Percentiles rank a stretch among this genome's conserved stretches.
Evolutionary conservation across 2,329 filamentous ascomycete genomes (phyloP).

Genomic region (Calonectria henricotiae): DNA sequence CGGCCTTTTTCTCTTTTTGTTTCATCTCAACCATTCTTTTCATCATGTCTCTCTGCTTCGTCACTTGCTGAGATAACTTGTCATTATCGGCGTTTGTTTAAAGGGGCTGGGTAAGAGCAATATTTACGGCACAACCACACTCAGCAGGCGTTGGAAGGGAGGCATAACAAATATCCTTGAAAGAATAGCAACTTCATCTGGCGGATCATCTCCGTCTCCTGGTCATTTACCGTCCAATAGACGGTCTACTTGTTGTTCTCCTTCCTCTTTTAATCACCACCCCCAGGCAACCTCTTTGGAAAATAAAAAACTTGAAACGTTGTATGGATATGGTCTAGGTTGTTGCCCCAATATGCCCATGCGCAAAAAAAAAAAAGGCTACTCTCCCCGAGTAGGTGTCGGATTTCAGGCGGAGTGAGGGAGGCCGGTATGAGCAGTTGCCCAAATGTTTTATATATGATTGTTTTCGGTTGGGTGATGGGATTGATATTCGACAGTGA

Average conservation of each 20-base stretch:
- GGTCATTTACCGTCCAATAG: neutral
- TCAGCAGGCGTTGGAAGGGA: slow-evolving; percentile 26
- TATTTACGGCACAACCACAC: slow-evolving; percentile 29
- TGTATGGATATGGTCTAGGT: slow-evolving; percentile 40
- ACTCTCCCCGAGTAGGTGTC: neutral
- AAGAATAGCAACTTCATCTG: slow-evolving; percentile 19
- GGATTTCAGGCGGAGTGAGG: neutral
- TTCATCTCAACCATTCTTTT: slow-evolving; percentile 15
- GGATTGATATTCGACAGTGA: slow-evolving; percentile 12
- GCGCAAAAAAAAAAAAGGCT: neutral
- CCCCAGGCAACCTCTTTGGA: slow-evolving; percentile 38
- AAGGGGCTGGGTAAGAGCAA: slow-evolving; percentile 27
- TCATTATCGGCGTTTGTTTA: slow-evolving; percentile 42
- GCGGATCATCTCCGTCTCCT: slow-evolving; percentile 5
- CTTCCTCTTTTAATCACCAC: slow-evolving; percentile 26
- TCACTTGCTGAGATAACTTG: slow-evolving; percentile 35
- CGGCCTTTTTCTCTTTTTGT: slow-evolving; percentile 41
- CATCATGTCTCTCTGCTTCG: slow-evolving; percentile 28
- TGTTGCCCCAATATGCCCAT: neutral
- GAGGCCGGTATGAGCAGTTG: neutral
- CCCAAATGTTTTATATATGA: slow-evolving; percentile 39
- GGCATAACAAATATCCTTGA: slow-evolving; percentile 21
- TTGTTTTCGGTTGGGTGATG: slow-evolving; percentile 17
- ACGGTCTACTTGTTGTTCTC: slow-evolving; percentile 9
- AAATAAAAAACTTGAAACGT: slow-evolving; percentile 44